Evolutionary conservation across 116 monocot species (phyloP).

Genomic region (Zostera marina): DNA sequence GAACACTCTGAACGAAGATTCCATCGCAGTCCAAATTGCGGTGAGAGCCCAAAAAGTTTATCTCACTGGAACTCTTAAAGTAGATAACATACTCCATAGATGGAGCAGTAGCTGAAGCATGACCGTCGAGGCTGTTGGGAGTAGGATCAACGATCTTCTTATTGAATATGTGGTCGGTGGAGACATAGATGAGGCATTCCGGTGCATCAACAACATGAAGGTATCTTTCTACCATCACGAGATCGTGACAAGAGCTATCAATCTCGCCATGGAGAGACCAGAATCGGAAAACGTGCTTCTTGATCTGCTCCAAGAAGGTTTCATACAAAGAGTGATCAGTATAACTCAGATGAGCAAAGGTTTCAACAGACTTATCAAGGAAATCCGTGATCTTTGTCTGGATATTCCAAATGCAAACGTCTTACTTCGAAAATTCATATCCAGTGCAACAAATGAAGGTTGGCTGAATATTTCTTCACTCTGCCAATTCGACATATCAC

Average conservation of each 20-base stretch:
- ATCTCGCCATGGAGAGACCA: slow-evolving; percentile 48
- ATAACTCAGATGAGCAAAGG: slow-evolving; percentile 59
- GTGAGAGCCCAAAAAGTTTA: slow-evolving; percentile 45
- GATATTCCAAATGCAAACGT: slow-evolving; percentile 56
- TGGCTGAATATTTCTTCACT: slow-evolving; percentile 58
- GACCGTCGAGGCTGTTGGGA: slow-evolving; percentile 46
- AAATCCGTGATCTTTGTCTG: slow-evolving; percentile 37
- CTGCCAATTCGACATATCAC: no score
- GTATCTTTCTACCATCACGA: slow-evolving; percentile 75
- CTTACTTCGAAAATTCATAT: slow-evolving; percentile 30
- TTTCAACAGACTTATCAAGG: slow-evolving; percentile 47
- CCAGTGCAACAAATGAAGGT: slow-evolving; percentile 56
- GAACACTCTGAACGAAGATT: slow-evolving; percentile 10
- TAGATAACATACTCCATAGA: slow-evolving; percentile 32
- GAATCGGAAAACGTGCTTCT: slow-evolving; percentile 18
- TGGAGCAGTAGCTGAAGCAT: slow-evolving; percentile 56
- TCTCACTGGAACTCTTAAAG: no score
- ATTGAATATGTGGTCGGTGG: slow-evolving; percentile 38
- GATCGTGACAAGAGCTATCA: slow-evolving; percentile 43
- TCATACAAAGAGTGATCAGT: slow-evolving; percentile 46
- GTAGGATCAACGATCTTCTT: slow-evolving; percentile 32
- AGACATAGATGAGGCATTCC: slow-evolving; percentile 41
- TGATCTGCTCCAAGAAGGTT: slow-evolving; percentile 29
- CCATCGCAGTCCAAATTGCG: slow-evolving; percentile 43
- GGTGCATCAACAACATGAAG: slow-evolving; percentile 48